Evolutionary conservation across 352 stramenopile species (phyloP), one percentile per base, ranked within the genome.

Genomic region (Globisporangium polare): DNA sequence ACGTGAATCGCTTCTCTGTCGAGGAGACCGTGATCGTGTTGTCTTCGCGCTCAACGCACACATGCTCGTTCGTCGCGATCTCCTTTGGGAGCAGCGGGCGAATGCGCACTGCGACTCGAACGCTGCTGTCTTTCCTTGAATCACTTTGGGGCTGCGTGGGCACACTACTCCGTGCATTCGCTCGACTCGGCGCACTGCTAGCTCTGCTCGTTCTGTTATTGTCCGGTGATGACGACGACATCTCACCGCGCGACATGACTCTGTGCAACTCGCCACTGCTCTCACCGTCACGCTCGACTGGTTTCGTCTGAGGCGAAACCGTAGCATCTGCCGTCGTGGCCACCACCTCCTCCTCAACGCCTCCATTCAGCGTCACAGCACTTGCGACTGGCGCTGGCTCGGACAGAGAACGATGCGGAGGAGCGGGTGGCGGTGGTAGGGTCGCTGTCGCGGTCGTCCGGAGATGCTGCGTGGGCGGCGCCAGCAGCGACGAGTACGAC

Each of bases 61-160:
- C 76, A 45, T 56, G 45, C 26, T 80, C 74, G 43, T 79, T 85
- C 15, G 65, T 55, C 8, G 71, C 78, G 18, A 94, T 70, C 63
- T 95, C 87, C 42, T 88, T 89, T 6, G 87, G 87, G 29, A 95
- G 62, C 49, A 90, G 68, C 46, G 87, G 87, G 18, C 87, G 85
- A 31, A 95, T 79, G 9, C 87, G 87, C 53, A 95, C 78, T 0
- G 83, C 85, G 12, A 95, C 87, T 52, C 74, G 78, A 26, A 94
- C 83, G 35, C 85, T 92, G 39, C 73, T 72, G 56, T 91, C 81
- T 55, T 83, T 88, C 53, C 77, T 66, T 58, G 61, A 9, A 3
- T 51, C 51, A 8, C 12, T 17, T 24, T 56, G 47, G n/a, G 35
- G 46, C 9, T 29, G 35, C 15, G 60, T 17, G 49, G 20, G 12